phyloP scores from a whole-genome alignment of 768 basidiomycete genomes.

The Tulasnella sp. region DNA sequence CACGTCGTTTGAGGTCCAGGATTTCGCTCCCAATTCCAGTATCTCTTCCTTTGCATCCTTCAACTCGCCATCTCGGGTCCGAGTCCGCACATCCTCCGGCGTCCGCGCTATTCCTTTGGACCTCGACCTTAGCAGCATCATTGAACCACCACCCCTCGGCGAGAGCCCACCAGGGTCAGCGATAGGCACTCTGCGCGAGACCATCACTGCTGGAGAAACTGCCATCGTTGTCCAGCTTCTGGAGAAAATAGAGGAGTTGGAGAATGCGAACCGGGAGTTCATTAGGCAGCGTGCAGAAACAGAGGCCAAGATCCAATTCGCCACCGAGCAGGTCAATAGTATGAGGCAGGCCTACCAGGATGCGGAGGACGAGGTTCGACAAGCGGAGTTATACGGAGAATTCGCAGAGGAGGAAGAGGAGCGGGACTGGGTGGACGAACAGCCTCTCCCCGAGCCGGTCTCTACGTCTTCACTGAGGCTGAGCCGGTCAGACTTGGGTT shows the following conservation, averaged over 20 bases:
- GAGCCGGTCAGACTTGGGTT: background rate
- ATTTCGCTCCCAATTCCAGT: conserved; percentile 19
- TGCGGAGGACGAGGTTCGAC: conserved; percentile 44
- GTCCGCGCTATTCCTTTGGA: background rate
- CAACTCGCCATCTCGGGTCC: conserved; percentile 13
- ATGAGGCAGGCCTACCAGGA: conserved; percentile 68
- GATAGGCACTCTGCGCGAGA: background rate
- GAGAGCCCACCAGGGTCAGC: background rate
- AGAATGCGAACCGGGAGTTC: conserved; percentile 66
- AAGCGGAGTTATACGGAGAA: conserved; percentile 14
- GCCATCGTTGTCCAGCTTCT: conserved; percentile 65
- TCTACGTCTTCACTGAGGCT: background rate
- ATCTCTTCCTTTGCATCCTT: conserved; percentile 8
- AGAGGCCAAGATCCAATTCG: conserved; percentile 55
- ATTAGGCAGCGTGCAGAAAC: conserved; percentile 62
- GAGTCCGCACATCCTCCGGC: conserved; percentile 3
- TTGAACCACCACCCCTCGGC: background rate
- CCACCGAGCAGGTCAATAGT: conserved; percentile 66
- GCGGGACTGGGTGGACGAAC: conserved; percentile 34
- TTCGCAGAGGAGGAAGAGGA: conserved; percentile 42
- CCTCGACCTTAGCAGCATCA: conserved; percentile 7
- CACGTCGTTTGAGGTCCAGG: background rate
- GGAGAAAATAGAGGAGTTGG: conserved; percentile 69
- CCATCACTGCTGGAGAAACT: conserved; percentile 36
- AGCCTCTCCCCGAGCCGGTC: conserved; percentile 2